These are phyloP conservation scores for Aspergillus latus DNA, from an alignment of 2,329 filamentous ascomycete species.

Conservation along the genomic window DNA sequence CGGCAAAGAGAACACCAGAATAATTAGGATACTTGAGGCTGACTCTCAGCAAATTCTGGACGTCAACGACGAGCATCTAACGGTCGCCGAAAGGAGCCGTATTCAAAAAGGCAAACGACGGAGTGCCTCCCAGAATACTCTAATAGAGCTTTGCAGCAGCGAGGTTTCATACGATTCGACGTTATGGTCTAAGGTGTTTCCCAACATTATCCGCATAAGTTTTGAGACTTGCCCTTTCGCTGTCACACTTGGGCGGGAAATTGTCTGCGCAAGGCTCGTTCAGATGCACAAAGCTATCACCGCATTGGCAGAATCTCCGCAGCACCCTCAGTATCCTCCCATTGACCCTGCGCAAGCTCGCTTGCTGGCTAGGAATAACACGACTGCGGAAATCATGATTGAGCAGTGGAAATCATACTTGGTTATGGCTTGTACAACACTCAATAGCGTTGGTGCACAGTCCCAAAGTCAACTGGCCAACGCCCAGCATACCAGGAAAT, in stretches of 20 bases:
- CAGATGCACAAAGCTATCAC: conserved; percentile 90
- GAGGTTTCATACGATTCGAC: conserved; percentile 93
- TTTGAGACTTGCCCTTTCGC: conserved; percentile 90
- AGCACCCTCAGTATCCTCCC: conserved; percentile 48
- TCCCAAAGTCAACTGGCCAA: conserved; percentile 59
- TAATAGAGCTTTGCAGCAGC: conserved; percentile 93
- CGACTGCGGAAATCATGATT: conserved; percentile 80
- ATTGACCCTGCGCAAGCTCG: conserved; percentile 40
- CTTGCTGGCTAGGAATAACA: conserved; percentile 52
- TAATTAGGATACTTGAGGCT: conserved; percentile 90
- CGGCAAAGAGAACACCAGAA: conserved; percentile 73
- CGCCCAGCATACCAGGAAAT: conserved; percentile 76
- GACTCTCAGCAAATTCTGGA: conserved; percentile 87
- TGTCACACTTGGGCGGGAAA: conserved; percentile 83
- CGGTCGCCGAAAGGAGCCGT: conserved; percentile 87
- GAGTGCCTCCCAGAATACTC: conserved; percentile 76
- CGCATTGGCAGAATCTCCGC: conserved; percentile 70
- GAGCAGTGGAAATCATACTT: conserved; percentile 99
- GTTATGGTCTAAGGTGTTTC: conserved; percentile 97
- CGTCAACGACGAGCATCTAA: conserved; percentile 79
- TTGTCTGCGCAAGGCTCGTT: conserved; percentile 86
- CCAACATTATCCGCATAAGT: conserved; percentile 86
- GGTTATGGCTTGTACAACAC: conserved; percentile 93
- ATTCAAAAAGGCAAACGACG: conserved; percentile 86
- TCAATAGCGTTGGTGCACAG: conserved; percentile 75